Evolutionary conservation across 1,139 yeast genomes (phyloP).

Genomic region (Martiniozyma asiatica): DNA sequence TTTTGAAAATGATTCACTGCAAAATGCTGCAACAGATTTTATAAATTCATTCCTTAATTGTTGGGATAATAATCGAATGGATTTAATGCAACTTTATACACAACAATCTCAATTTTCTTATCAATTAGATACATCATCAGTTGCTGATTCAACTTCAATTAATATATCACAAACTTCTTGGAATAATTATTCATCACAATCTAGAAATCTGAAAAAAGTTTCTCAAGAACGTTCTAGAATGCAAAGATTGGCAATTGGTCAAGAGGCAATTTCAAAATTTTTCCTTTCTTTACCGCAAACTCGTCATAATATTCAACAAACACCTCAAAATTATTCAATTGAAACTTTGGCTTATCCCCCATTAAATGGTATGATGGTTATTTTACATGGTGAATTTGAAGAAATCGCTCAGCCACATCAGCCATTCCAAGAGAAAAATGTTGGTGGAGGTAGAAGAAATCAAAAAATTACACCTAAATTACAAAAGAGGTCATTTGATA

Average conservation of each 20-base stretch:
- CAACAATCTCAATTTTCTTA: slow-evolving; percentile 77
- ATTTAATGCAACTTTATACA: slow-evolving; percentile 63
- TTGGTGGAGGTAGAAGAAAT: slow-evolving; percentile 6
- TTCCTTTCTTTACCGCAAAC: slow-evolving; percentile 66
- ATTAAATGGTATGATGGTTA: slow-evolving; percentile 63
- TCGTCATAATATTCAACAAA: slow-evolving; percentile 51
- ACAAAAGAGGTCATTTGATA: slow-evolving; percentile 69
- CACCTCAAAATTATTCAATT: slow-evolving; percentile 60
- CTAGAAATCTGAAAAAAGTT: slow-evolving; percentile 66
- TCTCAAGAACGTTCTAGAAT: slow-evolving; percentile 46
- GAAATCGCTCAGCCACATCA: slow-evolving; percentile 34
- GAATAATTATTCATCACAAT: slow-evolving; percentile 53
- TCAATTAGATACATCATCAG: slow-evolving; percentile 40
- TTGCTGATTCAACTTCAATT: slow-evolving; percentile 13
- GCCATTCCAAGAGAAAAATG: slow-evolving; percentile 6
- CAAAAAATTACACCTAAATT: slow-evolving; percentile 25
- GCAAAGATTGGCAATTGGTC: slow-evolving; percentile 59
- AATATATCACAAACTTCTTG: slow-evolving; percentile 29
- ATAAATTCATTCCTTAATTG: slow-evolving; percentile 59
- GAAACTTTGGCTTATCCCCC: slow-evolving; percentile 68
- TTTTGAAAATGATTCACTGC: slow-evolving; percentile 71
- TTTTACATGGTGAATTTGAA: slow-evolving; percentile 74
- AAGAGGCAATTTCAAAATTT: slow-evolving; percentile 45
- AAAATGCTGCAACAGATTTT: slow-evolving; percentile 60
- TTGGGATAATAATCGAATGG: slow-evolving; percentile 74